Evolutionary conservation across 2,329 filamentous ascomycete genomes (phyloP).

Genomic region (Pyrenophora tritici-repentis): DNA sequence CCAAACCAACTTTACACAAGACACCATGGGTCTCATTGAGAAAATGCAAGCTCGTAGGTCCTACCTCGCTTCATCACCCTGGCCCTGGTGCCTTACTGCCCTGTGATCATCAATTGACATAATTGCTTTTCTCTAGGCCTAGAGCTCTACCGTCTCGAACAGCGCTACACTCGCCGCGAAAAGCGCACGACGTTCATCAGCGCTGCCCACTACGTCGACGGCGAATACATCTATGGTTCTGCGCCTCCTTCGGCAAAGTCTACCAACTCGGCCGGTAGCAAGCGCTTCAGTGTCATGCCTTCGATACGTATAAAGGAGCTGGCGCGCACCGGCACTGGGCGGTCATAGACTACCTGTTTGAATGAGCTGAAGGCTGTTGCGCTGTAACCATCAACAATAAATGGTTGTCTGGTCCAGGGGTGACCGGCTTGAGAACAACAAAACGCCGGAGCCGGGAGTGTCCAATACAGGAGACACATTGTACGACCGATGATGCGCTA

Average conservation of each 20-base stretch:
- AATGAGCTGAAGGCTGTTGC: neutral
- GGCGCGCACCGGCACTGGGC: constrained; percentile 32
- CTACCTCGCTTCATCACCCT: constrained; percentile 9
- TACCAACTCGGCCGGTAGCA: constrained; percentile 30
- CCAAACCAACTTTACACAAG: constrained; percentile 10
- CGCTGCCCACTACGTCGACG: constrained; percentile 90
- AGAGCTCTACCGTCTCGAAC: constrained; percentile 92
- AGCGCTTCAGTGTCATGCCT: constrained; percentile 45
- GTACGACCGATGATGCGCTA: neutral
- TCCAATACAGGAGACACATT: neutral
- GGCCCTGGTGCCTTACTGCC: constrained; percentile 5
- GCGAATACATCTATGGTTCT: constrained; percentile 81
- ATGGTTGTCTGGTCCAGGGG: neutral
- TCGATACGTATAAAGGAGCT: constrained; percentile 41
- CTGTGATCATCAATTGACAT: constrained; percentile 10
- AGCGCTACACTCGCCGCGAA: constrained; percentile 90
- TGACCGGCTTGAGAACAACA: neutral
- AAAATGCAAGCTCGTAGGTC: constrained; percentile 49
- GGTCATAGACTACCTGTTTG: constrained; percentile 18
- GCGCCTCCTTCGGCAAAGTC: constrained; percentile 42
- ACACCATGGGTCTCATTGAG: constrained; percentile 47
- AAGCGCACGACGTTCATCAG: constrained; percentile 88
- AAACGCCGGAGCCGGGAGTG: neutral
- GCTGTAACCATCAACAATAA: neutral
- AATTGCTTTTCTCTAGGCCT: constrained; percentile 58